Conservation (phyloP, 768 basidiomycete species). For the Leccinum uliginosum region DNA sequence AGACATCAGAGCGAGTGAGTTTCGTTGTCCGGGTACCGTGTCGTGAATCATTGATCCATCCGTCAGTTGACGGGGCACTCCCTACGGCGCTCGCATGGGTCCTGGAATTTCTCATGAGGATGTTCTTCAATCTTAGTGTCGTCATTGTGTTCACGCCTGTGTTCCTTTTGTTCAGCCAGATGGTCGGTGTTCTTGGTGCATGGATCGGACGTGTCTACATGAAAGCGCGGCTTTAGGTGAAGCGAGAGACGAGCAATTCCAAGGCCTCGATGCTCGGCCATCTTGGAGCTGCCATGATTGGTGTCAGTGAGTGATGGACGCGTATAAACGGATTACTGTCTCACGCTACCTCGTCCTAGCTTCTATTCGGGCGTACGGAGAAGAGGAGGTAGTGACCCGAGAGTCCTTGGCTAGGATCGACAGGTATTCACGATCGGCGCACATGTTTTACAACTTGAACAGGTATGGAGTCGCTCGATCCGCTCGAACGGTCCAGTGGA, state of each 20-base stretch:
- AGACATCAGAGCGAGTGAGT: slow-evolving; percentile 1
- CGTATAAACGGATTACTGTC: background rate
- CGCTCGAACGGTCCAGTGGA: background rate
- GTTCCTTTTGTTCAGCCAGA: background rate
- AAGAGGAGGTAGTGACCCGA: slow-evolving; percentile 38
- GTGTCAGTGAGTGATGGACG: background rate
- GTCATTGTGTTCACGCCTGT: background rate
- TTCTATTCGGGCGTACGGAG: slow-evolving; percentile 35
- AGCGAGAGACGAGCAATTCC: slow-evolving; percentile 3
- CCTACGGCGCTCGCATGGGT: background rate
- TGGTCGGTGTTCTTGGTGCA: background rate
- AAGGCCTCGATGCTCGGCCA: background rate
- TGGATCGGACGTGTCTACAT: background rate
- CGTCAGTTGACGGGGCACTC: background rate
- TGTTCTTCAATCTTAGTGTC: slow-evolving; percentile 1
- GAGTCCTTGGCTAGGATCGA: slow-evolving; percentile 46
- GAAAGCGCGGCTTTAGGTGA: background rate
- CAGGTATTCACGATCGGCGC: slow-evolving; percentile 37
- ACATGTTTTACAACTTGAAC: slow-evolving; percentile 46
- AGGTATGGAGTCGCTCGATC: slow-evolving; percentile 24
- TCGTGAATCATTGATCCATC: background rate
- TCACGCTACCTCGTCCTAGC: background rate
- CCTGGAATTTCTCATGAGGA: background rate
- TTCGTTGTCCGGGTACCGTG: no score
- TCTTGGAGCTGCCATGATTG: slow-evolving; percentile 1